These are phyloP conservation scores for Candida boidinii DNA, from an alignment of 805 yeast genomes.

Conservation along the genomic window DNA sequence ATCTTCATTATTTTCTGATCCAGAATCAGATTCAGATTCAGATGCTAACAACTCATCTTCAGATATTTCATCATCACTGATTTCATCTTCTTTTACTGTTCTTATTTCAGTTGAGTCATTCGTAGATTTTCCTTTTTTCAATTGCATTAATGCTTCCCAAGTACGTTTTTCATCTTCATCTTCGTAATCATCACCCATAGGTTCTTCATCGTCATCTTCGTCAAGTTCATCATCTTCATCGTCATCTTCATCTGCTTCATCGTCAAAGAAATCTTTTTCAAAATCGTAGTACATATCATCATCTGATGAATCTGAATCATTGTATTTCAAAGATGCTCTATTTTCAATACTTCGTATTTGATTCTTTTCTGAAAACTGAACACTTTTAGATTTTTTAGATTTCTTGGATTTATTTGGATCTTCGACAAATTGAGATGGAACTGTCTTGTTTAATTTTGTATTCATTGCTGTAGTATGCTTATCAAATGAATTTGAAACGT, in stretches of 20 bases:
- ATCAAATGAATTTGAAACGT: no score
- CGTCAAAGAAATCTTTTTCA: slow-evolving; percentile 1
- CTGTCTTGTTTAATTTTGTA: background rate
- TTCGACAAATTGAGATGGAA: no score
- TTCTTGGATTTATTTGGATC: slow-evolving; percentile 1
- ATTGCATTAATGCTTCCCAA: slow-evolving; percentile 11
- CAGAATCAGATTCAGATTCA: slow-evolving; percentile 4
- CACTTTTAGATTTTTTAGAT: slow-evolving; percentile 10
- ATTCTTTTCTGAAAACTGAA: slow-evolving; percentile 12
- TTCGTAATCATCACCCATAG: slow-evolving; percentile 10
- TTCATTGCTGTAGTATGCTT: background rate
- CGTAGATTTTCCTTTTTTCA: slow-evolving; percentile 18
- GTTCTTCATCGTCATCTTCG: slow-evolving; percentile 12
- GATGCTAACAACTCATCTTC: background rate
- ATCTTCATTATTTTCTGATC: slow-evolving; percentile 6
- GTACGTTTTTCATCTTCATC: slow-evolving; percentile 12
- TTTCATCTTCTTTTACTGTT: slow-evolving; percentile 15
- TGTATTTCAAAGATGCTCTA: no score
- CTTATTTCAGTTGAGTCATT: slow-evolving; percentile 6
- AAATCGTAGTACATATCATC: slow-evolving; percentile 3
- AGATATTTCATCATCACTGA: slow-evolving; percentile 11
- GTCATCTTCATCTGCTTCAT: slow-evolving; percentile 7
- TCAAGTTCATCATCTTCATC: slow-evolving; percentile 7
- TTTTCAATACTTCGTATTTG: no score
- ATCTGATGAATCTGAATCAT: slow-evolving; percentile 2